These are phyloP conservation scores for Lachnellula cervina DNA, from an alignment of 2,329 filamentous ascomycete genomes.

Conservation along the genomic window DNA sequence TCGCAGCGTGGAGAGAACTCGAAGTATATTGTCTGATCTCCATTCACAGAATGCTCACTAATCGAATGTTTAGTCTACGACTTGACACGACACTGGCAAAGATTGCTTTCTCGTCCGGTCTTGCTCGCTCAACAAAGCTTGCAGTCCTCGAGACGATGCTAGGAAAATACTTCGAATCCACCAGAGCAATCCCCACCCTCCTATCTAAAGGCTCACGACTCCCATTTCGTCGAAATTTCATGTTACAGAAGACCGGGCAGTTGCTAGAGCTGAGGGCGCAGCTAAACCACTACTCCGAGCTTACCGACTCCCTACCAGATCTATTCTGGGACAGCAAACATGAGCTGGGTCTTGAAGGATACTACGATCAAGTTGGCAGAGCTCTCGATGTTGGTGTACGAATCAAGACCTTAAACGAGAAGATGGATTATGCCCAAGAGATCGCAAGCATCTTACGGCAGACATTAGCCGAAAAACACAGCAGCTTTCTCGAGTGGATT, in stretches of 20 bases:
- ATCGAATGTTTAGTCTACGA: slow-evolving; percentile 15
- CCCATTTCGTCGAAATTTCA: slow-evolving; percentile 67
- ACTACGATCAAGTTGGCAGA: slow-evolving; percentile 89
- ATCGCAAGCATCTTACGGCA: slow-evolving; percentile 87
- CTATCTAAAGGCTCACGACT: slow-evolving; percentile 63
- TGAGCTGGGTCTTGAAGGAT: slow-evolving; percentile 85
- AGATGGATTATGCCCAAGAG: slow-evolving; percentile 96
- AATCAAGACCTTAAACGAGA: slow-evolving; percentile 89
- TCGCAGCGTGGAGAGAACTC: slow-evolving; percentile 36
- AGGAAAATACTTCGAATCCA: slow-evolving; percentile 80
- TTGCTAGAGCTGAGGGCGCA: slow-evolving; percentile 84
- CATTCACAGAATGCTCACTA: background rate
- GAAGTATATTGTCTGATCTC: slow-evolving; percentile 12
- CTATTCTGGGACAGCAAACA: slow-evolving; percentile 93
- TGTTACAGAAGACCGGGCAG: slow-evolving; percentile 90
- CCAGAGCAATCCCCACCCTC: slow-evolving; percentile 72
- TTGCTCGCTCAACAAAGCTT: slow-evolving; percentile 89
- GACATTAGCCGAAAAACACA: slow-evolving; percentile 84
- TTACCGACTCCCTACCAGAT: slow-evolving; percentile 91
- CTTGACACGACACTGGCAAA: slow-evolving; percentile 73
- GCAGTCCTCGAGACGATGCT: slow-evolving; percentile 84
- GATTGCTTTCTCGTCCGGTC: slow-evolving; percentile 91
- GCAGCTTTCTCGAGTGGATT: slow-evolving; percentile 84
- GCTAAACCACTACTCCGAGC: slow-evolving; percentile 92
- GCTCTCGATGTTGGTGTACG: slow-evolving; percentile 87